Base-by-base conservation (phyloP, 1,284 basidiomycete genomes). In the Ceratorhiza oryzae-sativae region DNA sequence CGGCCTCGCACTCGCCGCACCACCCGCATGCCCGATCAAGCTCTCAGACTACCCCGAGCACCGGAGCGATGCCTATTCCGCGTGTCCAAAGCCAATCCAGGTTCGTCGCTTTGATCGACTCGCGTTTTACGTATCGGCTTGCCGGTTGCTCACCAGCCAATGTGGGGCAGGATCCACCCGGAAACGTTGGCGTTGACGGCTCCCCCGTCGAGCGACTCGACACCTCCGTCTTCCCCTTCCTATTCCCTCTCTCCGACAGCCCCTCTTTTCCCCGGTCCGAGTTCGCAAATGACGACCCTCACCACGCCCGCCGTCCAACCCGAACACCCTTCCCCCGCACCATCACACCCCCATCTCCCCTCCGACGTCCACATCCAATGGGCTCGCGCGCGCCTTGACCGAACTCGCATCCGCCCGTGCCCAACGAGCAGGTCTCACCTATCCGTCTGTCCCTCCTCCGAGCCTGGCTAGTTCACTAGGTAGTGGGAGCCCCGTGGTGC, bases 401-500 rank as follows among this genome's bases (percentile, higher is more conserved):
- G 42, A 77, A 80, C 18, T 77, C 78, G 61, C 77, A 77, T 4
- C 61, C 34, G 67, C 72, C 3, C 68, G 72, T 15, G 73, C 73
- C 18, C 58, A 73, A 45, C 78, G 76, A 4, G 77, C 79, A 25
- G 75, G 76, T 1, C 67, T 76, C 27, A 81, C 87, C 4, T 90
- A 90, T 78, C 90, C 82, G 1, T 88, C 86, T 8, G 88, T 89
- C 0, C 87, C 87, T 2, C 89, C 89, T 23, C 88, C 89, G 5
- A 89, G 88, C 1, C 79, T 90, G 23, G 88, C 87, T 2, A 88
- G 86, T 6, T 90, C 88, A 3, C 86, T 88, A 73, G 89, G 89
- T 20, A 89, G 87, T 13, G 88, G 87, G 8, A 84, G 55, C n/a
- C 49, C 63, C 2, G 62, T 59, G 20, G 83, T 34, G 81, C 85